Conservation (phyloP, 2,329 filamentous ascomycete genomes). For the Trichoderma breve region DNA sequence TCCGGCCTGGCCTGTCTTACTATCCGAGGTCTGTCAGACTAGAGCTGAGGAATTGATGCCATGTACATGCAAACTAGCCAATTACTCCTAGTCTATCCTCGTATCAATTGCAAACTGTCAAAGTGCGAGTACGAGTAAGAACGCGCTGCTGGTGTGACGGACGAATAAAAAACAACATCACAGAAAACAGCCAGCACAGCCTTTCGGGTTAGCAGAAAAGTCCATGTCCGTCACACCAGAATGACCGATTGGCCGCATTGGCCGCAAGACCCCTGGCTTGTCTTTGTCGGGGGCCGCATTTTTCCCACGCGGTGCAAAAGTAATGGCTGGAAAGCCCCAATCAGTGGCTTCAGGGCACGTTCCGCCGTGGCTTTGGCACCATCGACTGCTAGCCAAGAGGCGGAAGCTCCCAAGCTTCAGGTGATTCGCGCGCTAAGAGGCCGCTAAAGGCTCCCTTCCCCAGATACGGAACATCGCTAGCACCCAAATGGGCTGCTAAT, state of each 20-base stretch:
- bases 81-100: neutral
- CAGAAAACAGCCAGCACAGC: neutral
- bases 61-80: neutral
- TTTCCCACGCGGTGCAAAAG: neutral
- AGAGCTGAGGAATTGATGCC: neutral
- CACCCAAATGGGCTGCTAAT: conserved; percentile 1
- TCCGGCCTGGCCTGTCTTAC: neutral
- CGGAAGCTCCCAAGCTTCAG: neutral
- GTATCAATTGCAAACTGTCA: neutral
- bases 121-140: conserved; percentile 16
- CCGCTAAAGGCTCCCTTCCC: neutral
- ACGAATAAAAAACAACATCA: neutral
- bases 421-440: conserved; percentile 1
- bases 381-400: neutral
- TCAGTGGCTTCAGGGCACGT: neutral
- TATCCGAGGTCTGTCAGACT: neutral
- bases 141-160: neutral
- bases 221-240: neutral
- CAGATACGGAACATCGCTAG: neutral
- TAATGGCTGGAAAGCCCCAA: neutral
- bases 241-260: conserved; percentile 8
- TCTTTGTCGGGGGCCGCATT: neutral
- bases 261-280: conserved; percentile 1
- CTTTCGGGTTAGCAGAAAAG: neutral
- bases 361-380: neutral